phyloP scores from a whole-genome alignment of 148 eudicot species.

The Camellia sinensis region DNA sequence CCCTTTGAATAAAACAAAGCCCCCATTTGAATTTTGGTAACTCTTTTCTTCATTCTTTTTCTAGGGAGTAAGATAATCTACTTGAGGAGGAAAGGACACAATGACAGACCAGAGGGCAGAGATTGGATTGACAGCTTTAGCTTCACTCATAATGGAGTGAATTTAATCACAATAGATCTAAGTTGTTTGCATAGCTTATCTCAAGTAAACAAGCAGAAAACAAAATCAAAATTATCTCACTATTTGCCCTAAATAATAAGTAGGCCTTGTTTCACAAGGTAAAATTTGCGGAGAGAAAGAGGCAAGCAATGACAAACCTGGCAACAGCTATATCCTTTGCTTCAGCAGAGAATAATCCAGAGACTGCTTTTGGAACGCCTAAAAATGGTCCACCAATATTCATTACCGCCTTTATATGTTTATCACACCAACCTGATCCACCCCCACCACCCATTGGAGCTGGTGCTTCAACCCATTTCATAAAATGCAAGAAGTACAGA shows the following conservation, averaged over 20 bases:
- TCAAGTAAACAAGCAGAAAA: background rate
- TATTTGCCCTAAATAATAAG: background rate
- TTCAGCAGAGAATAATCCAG: constrained; percentile 92
- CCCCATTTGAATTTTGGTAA: background rate
- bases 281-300: background rate
- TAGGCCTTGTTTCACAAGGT: background rate
- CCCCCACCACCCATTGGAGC: constrained; percentile 99
- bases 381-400: constrained; percentile 95
- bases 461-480: constrained; percentile 99
- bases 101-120: background rate
- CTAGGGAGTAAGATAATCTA: constrained; percentile 4
- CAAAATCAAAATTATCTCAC: background rate
- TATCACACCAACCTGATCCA: constrained; percentile 86
- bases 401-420: constrained; percentile 85
- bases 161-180: background rate
- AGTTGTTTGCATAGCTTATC: background rate
- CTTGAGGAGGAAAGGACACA: background rate
- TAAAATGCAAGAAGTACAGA: constrained; percentile 88
- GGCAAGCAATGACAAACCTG: constrained; percentile 43
- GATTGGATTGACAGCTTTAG: background rate
- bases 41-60: constrained; percentile 7
- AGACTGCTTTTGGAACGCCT: constrained; percentile 84
- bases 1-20: background rate
- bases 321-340: constrained; percentile 95
- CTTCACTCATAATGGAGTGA: background rate